These are phyloP conservation scores for Suillus hirtellus DNA, from an alignment of 768 basidiomycete species.

Conservation along the genomic window DNA sequence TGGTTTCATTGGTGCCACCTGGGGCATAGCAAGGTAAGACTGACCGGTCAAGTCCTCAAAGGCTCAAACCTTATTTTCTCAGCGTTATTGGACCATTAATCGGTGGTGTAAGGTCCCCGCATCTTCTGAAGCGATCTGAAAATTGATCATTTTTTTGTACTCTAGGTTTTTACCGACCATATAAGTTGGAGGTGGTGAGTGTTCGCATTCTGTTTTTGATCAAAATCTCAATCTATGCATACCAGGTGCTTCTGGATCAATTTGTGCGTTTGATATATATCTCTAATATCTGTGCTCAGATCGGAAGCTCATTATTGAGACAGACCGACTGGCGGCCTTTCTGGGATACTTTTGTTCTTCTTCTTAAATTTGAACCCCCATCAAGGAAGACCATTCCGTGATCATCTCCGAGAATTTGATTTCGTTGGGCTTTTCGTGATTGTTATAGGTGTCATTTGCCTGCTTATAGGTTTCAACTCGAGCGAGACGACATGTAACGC, in stretches of 20 bases:
- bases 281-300: not conserved
- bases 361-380: conserved; percentile 38
- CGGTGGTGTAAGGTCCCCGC: conserved; percentile 30
- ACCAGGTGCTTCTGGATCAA: conserved; percentile 39
- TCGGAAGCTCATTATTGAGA: not conserved
- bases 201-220: not conserved
- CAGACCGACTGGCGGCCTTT: conserved; percentile 39
- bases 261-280: conserved; percentile 22
- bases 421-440: conserved; percentile 38
- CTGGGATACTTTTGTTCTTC: conserved; percentile 33
- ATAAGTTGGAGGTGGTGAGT: conserved; percentile 43
- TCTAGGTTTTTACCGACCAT: conserved; percentile 35
- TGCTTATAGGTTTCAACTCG: conserved; percentile 41
- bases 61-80: not conserved
- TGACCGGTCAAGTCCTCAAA: not conserved
- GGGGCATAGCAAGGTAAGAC: conserved; percentile 41
- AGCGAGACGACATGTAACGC: conserved; percentile 33
- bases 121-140: not conserved
- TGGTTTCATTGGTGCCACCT: conserved; percentile 40
- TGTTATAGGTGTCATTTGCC: conserved; percentile 36
- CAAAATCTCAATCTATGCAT: conserved; percentile 5
- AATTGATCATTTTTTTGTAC: not conserved
- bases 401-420: conserved; percentile 39
- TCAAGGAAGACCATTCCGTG: conserved; percentile 29
- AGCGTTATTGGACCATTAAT: conserved; percentile 46